Conservation (phyloP, 164 flowering plant species). For the Chimonanthus praecox region DNA sequence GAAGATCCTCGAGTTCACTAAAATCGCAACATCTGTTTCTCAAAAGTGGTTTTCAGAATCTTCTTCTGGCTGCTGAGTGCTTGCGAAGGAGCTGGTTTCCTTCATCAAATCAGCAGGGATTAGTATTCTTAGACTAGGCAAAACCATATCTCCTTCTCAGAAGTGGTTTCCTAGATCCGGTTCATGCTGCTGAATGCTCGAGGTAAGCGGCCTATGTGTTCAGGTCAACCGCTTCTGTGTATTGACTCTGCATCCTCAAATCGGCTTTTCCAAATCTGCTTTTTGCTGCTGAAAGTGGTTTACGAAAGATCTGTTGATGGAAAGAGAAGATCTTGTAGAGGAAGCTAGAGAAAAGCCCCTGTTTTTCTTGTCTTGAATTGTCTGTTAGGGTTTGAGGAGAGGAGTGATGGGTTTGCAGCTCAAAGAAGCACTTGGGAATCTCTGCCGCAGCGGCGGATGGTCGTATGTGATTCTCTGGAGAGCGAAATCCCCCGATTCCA, state of each 20-base stretch:
- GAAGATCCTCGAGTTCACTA: too few relatives aligned
- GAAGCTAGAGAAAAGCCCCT: background rate
- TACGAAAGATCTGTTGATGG: conserved; percentile 13
- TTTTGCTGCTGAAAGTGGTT: background rate
- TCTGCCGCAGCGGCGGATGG: conserved; percentile 68
- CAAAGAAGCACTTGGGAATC: conserved; percentile 38
- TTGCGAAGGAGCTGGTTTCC: too few relatives aligned
- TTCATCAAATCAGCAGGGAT: too few relatives aligned
- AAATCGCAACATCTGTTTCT: too few relatives aligned
- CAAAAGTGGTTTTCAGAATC: too few relatives aligned
- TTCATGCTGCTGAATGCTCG: background rate
- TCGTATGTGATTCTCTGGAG: conserved; percentile 75
- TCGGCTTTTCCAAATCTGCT: background rate
- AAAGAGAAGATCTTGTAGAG: conserved; percentile 8
- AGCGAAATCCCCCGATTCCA: conserved; percentile 45
- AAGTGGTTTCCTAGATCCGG: background rate
- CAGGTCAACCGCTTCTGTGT: background rate
- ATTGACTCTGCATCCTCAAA: too few relatives aligned
- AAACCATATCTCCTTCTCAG: too few relatives aligned
- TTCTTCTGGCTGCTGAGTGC: too few relatives aligned
- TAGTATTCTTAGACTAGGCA: too few relatives aligned
- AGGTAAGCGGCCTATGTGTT: background rate
- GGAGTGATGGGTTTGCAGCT: conserved; percentile 26
- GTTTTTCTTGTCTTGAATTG: background rate
- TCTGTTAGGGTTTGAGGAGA: background rate